A percentile compares a stretch with the other conserved stretches of the same genome.
Conservation (phyloP, 345 rosid genomes). For the Clausena lansium region DNA sequence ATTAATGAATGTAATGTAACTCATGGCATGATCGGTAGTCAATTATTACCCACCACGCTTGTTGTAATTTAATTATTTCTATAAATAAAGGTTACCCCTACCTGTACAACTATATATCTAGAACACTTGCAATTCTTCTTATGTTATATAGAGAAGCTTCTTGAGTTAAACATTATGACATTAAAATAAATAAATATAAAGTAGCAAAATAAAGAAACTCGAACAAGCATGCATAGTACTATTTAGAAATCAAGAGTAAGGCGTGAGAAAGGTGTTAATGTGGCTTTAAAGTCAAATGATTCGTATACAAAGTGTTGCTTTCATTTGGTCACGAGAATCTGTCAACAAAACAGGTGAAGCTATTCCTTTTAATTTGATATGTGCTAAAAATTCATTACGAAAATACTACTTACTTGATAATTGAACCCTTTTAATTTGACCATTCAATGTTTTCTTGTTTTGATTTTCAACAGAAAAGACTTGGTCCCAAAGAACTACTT, state of each 20-base stretch:
- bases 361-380: not conserved
- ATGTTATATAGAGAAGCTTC: not conserved
- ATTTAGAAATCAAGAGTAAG: not conserved
- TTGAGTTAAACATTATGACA: not conserved
- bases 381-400: too few relatives aligned
- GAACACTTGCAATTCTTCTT: not conserved
- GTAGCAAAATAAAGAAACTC: not conserved
- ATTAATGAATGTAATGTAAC: not conserved
- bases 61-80: not conserved
- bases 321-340: constrained; percentile 22
- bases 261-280: constrained; percentile 19
- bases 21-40: not conserved
- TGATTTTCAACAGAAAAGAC: not conserved
- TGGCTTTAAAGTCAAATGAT: constrained; percentile 12
- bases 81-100: too few relatives aligned
- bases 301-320: not conserved
- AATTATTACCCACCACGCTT: not conserved
- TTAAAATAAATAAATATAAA: too few relatives aligned
- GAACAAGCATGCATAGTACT: not conserved
- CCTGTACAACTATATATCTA: not conserved
- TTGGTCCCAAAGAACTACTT: constrained; percentile 4
- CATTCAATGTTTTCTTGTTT: not conserved
- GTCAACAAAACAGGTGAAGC: constrained; percentile 25
- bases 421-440: not conserved
- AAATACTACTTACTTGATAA: not conserved